These are phyloP conservation scores for Saccharomycopsis fermentans DNA, from an alignment of 805 yeast species.

Conservation along the genomic window DNA sequence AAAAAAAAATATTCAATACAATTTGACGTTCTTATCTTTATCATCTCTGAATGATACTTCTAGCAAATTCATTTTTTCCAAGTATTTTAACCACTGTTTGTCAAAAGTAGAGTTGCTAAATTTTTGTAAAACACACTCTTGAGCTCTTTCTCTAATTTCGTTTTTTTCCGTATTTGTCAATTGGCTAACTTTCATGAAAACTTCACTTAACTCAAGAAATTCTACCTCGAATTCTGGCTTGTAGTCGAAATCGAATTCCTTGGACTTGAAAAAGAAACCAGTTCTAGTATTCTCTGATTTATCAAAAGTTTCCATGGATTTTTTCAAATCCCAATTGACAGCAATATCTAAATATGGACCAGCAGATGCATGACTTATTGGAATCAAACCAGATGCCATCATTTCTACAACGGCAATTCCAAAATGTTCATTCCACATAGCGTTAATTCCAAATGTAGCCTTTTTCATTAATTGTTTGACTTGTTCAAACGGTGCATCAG, in stretches of 20 bases:
- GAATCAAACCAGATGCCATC: slow-evolving; percentile 74
- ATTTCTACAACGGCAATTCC: slow-evolving; percentile 97
- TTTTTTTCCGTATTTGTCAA: slow-evolving; percentile 29
- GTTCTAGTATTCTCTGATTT: slow-evolving; percentile 38
- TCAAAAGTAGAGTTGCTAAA: slow-evolving; percentile 57
- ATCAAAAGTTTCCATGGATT: slow-evolving; percentile 21
- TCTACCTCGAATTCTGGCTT: slow-evolving; percentile 18
- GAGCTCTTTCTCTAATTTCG: slow-evolving; percentile 37
- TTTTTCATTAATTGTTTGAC: slow-evolving; percentile 44
- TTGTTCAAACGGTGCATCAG: slow-evolving; percentile 63
- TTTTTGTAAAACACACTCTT: slow-evolving; percentile 34
- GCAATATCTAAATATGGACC: slow-evolving; percentile 91
- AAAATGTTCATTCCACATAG: slow-evolving; percentile 99
- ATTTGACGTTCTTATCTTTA: slow-evolving; percentile 9
- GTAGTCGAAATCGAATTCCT: slow-evolving; percentile 61
- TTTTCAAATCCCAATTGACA: slow-evolving; percentile 36
- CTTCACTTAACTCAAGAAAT: slow-evolving; percentile 40
- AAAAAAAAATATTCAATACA: slow-evolving; percentile 3
- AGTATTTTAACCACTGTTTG: slow-evolving; percentile 37
- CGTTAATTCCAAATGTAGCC: slow-evolving; percentile 73
- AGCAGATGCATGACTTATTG: slow-evolving; percentile 88
- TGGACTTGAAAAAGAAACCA: slow-evolving; percentile 73
- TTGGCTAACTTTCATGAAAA: slow-evolving; percentile 36
- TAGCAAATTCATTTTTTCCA: slow-evolving; percentile 12
- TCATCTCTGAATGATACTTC: slow-evolving; percentile 8